Percentiles rank a stretch among this genome's conserved stretches.
phyloP scores from a whole-genome alignment of 1,284 basidiomycete genomes.

The Apiotrichum mycotoxinovorans region DNA sequence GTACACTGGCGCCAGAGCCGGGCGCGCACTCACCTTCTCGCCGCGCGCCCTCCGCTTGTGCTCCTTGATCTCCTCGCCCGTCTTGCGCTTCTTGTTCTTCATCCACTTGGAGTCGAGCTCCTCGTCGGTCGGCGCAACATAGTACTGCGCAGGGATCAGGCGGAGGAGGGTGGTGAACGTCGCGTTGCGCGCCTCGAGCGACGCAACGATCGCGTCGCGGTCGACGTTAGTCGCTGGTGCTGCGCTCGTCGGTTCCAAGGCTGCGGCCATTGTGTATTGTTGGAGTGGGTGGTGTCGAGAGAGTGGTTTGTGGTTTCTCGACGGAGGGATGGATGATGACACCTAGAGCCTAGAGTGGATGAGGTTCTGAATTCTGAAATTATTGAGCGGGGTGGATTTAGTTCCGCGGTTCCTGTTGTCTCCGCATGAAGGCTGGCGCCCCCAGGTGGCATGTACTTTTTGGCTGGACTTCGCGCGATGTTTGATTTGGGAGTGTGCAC shows the following conservation, averaged over 20 bases:
- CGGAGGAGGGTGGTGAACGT: conserved; percentile 74
- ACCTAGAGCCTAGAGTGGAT: background rate
- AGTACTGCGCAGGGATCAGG: conserved; percentile 83
- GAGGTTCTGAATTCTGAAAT: too few relatives aligned
- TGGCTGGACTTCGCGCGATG: too few relatives aligned
- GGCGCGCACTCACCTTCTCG: conserved; percentile 68
- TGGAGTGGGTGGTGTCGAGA: background rate
- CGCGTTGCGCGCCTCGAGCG: conserved; percentile 75
- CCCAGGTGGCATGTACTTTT: too few relatives aligned
- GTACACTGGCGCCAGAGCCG: too few relatives aligned
- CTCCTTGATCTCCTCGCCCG: conserved; percentile 78
- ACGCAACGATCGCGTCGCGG: conserved; percentile 44
- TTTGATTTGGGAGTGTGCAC: too few relatives aligned
- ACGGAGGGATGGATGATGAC: background rate
- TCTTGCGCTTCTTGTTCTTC: conserved; percentile 82
- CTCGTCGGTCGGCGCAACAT: conserved; percentile 67
- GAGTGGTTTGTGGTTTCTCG: background rate
- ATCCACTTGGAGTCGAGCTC: conserved; percentile 73
- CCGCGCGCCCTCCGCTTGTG: conserved; percentile 77
- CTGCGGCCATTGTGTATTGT: background rate
- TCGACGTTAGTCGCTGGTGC: background rate
- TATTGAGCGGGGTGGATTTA: too few relatives aligned
- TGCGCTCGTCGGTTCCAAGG: background rate
- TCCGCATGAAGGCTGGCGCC: too few relatives aligned
- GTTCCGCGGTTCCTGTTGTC: too few relatives aligned